These are phyloP conservation scores for Backusella tuberculispora DNA, from an alignment of 192 early-diverging fungal genomes.

Conservation along the genomic window DNA sequence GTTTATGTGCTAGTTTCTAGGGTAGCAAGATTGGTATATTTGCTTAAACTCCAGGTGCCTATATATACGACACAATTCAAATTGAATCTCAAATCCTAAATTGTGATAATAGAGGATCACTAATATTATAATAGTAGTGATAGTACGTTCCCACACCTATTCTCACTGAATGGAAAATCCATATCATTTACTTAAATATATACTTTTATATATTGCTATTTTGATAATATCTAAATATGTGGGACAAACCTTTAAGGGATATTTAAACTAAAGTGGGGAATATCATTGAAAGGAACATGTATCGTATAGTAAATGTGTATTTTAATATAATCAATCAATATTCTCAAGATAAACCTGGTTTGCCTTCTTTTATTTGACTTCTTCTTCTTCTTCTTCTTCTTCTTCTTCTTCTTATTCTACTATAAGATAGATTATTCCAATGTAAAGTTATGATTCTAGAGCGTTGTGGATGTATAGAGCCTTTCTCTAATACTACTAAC, in stretches of 20 bases:
- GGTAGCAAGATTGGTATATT: too few species aligned
- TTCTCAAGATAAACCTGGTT: not conserved
- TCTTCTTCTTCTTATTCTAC: too few species aligned
- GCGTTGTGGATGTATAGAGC: too few species aligned
- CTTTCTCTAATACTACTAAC: too few species aligned
- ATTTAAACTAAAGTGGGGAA: not conserved
- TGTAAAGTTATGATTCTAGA: too few species aligned
- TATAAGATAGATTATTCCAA: too few species aligned
- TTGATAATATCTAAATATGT: not conserved
- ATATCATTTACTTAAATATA: constrained; percentile 14
- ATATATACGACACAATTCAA: not conserved
- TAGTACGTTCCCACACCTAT: not conserved
- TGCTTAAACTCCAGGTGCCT: too few species aligned
- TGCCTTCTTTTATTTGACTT: too few species aligned
- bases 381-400: too few species aligned
- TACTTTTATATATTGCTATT: not conserved
- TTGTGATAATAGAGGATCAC: not conserved
- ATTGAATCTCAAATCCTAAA: not conserved
- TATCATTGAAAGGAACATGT: too few species aligned
- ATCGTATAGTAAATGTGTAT: too few species aligned
- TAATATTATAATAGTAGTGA: not conserved
- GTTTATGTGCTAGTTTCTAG: too few species aligned
- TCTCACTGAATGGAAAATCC: not conserved
- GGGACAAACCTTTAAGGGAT: not conserved
- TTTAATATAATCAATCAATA: not conserved